Percentiles rank a stretch among this genome's conserved stretches.
These are phyloP conservation scores for Cupressus sempervirens DNA, from an alignment of 75 land plant species.

Conservation along the genomic window DNA sequence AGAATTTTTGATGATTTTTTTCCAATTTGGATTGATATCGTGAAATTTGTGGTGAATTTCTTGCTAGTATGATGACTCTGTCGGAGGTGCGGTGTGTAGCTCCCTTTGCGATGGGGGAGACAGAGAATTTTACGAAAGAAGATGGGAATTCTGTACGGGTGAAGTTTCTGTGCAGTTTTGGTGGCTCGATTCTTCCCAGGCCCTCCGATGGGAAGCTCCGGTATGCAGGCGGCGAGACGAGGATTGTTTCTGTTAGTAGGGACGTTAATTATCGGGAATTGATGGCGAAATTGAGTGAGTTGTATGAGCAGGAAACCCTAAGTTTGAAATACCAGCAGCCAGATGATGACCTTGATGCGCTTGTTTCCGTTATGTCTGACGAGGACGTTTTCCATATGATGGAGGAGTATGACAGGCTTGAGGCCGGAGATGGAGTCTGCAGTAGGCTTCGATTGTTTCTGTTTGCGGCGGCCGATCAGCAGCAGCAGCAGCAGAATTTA, in stretches of 20 bases:
- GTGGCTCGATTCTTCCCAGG: conserved; percentile 69
- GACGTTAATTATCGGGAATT: conserved; percentile 51
- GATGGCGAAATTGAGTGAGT: conserved; percentile 67
- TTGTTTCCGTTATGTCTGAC: conserved; percentile 93
- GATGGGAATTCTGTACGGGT: conserved; percentile 20
- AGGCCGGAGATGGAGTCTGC: conserved; percentile 42
- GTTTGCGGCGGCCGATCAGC: conserved; percentile 50
- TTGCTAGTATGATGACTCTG: neutral
- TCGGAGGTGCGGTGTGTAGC: neutral
- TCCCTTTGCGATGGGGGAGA: neutral
- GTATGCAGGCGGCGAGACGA: conserved; percentile 79
- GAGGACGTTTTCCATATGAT: conserved; percentile 96
- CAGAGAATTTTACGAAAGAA: neutral
- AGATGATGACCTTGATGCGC: conserved; percentile 92
- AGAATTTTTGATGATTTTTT: neutral
- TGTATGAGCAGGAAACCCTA: conserved; percentile 42
- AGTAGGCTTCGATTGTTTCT: conserved; percentile 78
- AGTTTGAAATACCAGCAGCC: conserved; percentile 92
- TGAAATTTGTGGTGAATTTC: neutral
- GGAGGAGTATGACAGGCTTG: conserved; percentile 94
- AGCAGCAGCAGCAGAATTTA: conserved; percentile 8
- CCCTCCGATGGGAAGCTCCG: conserved; percentile 78
- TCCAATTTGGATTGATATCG: neutral
- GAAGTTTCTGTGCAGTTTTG: conserved; percentile 79
- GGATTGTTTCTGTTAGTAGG: conserved; percentile 55